Evolutionary conservation across 2,329 filamentous ascomycete species (phyloP), one percentile per base, ranked within the genome.

Genomic region (Fusarium sp.): DNA sequence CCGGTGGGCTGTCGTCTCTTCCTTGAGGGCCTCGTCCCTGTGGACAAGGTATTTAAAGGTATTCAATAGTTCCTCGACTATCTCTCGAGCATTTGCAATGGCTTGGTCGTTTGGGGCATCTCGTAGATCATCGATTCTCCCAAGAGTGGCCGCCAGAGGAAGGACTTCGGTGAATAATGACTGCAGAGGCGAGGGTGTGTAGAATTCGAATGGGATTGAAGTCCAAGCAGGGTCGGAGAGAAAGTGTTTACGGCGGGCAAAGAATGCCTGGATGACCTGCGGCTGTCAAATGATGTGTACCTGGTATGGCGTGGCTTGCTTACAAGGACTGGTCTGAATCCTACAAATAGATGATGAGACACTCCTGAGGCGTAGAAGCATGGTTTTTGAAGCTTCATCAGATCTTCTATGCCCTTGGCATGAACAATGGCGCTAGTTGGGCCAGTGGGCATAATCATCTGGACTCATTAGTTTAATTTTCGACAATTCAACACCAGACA

Each of bases 271-370:
- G 16, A 66, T 29, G 16, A 63, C 62, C 65, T 68, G 14, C 2
- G 20, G 6, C 16, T 4, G 33, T 9, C 2, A 8, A n/a, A n/a
- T 10, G 4, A 9, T 6, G 25, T 10, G 14, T 31, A n/a, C 34
- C 9, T 10, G 14, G 6, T 18, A 9, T 2, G 9, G 13, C 13
- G 7, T 5, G 9, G n/a, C 2, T n/a, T 8, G 16, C 78, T 38
- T 70, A 81, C 81, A 29, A 82, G 68, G 6, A 79, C 66, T 6
- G 81, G 79, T n/a, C 81, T 70, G 51, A 80, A 80, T 0, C 80
- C 81, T 1, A 80, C 70, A 54, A 82, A 82, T 0, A 82, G 69
- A 33, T 73, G 74, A 46, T 83, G 80, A 0, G 78, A 67, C n/a
- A 76, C 61, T 1, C 79, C 80, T 2, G 73, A 73, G 4, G 67